These are phyloP conservation scores for Candida parachauliodes DNA, from an alignment of 805 yeast species.

Conservation along the genomic window DNA sequence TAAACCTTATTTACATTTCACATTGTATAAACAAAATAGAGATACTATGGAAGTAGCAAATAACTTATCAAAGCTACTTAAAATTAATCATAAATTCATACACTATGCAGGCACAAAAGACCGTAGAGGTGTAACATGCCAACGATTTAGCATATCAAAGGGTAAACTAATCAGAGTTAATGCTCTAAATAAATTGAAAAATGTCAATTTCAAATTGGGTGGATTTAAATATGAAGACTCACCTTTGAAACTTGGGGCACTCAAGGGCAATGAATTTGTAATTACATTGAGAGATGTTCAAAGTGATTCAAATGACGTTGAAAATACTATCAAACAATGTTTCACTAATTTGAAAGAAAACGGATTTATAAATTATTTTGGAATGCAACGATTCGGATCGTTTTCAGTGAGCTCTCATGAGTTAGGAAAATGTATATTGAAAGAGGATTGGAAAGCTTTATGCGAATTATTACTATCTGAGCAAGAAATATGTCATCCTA, in stretches of 20 bases:
- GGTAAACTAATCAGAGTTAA: slow-evolving; percentile 72
- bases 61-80: slow-evolving; percentile 65
- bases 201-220: slow-evolving; percentile 51
- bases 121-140: slow-evolving; percentile 93
- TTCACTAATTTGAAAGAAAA: slow-evolving; percentile 53
- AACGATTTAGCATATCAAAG: slow-evolving; percentile 64
- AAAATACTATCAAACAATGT: slow-evolving; percentile 44
- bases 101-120: slow-evolving; percentile 96
- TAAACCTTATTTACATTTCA: slow-evolving; percentile 68
- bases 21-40: slow-evolving; percentile 87
- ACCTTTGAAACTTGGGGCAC: slow-evolving; percentile 72
- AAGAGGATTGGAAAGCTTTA: slow-evolving; percentile 75
- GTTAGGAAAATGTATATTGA: slow-evolving; percentile 69
- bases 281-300: slow-evolving; percentile 78
- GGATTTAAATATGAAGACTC: slow-evolving; percentile 64
- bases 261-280: slow-evolving; percentile 83
- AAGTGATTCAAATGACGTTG: slow-evolving; percentile 32
- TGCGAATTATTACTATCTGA: slow-evolving; percentile 77
- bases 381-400: slow-evolving; percentile 98
- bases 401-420: slow-evolving; percentile 89
- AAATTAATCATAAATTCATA: slow-evolving; percentile 66
- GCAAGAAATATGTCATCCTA: slow-evolving; percentile 80
- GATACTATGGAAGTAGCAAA: slow-evolving; percentile 96
- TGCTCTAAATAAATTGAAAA: slow-evolving; percentile 66
- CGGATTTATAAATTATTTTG: slow-evolving; percentile 92